Evolutionary conservation across 495 filamentous ascomycete genomes (phyloP).

Genomic region (Ramalina intermedia): DNA sequence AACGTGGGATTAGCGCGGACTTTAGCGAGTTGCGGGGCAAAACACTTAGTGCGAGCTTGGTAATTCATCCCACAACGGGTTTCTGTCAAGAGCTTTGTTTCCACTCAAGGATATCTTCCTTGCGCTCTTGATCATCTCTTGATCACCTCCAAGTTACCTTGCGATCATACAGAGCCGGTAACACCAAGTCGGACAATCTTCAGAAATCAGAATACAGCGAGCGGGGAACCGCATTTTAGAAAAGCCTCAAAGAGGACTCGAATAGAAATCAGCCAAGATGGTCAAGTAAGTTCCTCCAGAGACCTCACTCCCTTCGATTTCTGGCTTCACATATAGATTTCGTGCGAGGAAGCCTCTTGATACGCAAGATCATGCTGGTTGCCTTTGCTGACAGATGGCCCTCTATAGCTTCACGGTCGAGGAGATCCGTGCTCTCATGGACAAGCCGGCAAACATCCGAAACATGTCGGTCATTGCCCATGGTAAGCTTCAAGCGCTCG

Average conservation of each 20-base stretch:
- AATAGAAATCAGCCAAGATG: constrained; percentile 80
- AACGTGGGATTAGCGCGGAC: constrained; percentile 4
- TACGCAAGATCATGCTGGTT: constrained; percentile 54
- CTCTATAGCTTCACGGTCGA: constrained; percentile 4
- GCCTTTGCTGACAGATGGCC: constrained; percentile 19
- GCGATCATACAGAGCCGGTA: background rate
- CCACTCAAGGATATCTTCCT: background rate
- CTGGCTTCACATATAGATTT: background rate
- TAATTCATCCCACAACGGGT: constrained; percentile 3
- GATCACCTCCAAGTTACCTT: background rate
- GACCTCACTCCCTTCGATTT: background rate
- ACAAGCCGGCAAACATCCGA: constrained; percentile 93
- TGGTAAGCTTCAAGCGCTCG: constrained; percentile 35
- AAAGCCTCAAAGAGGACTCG: constrained; percentile 27
- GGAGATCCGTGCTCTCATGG: constrained; percentile 87
- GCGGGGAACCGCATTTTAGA: constrained; percentile 13
- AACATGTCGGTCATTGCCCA: constrained; percentile 99
- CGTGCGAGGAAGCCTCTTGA: constrained; percentile 18
- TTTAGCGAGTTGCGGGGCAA: constrained; percentile 14
- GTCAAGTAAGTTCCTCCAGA: constrained; percentile 74
- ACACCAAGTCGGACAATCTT: constrained; percentile 33
- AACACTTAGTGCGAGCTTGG: constrained; percentile 10
- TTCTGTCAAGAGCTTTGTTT: background rate
- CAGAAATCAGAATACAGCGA: constrained; percentile 34
- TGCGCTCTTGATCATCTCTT: background rate